These are phyloP conservation scores for Colletotrichum shisoi DNA, from an alignment of 2,329 filamentous ascomycete species.

Conservation along the genomic window DNA sequence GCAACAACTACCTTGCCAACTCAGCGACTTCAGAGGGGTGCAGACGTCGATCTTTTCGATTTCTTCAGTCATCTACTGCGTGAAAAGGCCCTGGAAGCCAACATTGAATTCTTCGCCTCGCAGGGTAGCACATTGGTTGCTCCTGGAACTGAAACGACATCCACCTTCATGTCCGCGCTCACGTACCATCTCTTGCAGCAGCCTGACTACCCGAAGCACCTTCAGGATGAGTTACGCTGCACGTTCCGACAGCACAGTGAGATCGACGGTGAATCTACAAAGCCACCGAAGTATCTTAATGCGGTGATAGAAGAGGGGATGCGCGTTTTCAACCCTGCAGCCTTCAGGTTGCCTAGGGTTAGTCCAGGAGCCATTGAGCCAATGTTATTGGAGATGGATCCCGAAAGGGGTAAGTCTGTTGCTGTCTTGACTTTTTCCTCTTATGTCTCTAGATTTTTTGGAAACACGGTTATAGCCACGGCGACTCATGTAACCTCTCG, in stretches of 20 bases:
- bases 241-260: slow-evolving; percentile 8
- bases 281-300: slow-evolving; percentile 10
- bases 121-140: slow-evolving; percentile 18
- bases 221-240: slow-evolving; percentile 1
- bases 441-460: background rate
- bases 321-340: slow-evolving; percentile 24
- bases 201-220: slow-evolving; percentile 3
- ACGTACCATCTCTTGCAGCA: slow-evolving; percentile 20
- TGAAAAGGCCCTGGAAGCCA: slow-evolving; percentile 21
- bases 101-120: slow-evolving; percentile 18
- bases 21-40: background rate
- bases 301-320: slow-evolving; percentile 26
- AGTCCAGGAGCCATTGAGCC: slow-evolving; percentile 16
- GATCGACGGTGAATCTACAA: slow-evolving; percentile 14
- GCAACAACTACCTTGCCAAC: slow-evolving; percentile 11
- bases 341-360: slow-evolving; percentile 18
- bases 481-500: slow-evolving; percentile 24
- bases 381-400: slow-evolving; percentile 15
- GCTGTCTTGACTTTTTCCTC: background rate
- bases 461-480: slow-evolving; percentile 4
- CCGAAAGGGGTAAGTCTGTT: slow-evolving; percentile 17
- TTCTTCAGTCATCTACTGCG: slow-evolving; percentile 25
- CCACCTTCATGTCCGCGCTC: slow-evolving; percentile 22
- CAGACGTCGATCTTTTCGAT: slow-evolving; percentile 18
- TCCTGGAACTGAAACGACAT: slow-evolving; percentile 23